Evolutionary conservation across 352 stramenopile species (phyloP), one percentile per base, ranked within the genome.

Genomic region (Thraustochytrium sp.): DNA sequence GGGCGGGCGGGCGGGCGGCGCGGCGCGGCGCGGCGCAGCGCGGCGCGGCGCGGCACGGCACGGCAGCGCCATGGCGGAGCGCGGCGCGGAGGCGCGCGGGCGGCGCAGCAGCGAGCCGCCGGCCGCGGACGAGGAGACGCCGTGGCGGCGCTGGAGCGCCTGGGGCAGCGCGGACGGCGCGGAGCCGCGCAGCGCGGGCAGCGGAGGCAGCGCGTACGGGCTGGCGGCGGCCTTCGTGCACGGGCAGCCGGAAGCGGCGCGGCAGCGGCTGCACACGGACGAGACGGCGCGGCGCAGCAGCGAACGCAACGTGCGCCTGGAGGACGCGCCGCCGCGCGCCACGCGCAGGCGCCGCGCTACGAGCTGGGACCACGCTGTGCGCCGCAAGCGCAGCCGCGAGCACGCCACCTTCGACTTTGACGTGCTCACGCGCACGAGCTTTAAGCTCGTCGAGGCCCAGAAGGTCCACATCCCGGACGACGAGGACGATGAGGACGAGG

Each of bases 401-500:
- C 26, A 61, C 21, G n/a, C 40, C 18, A 13, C 16, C 40, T 80
- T 61, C 34, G 44, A 80, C 53, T 51, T 80, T 42, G 68, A 80
- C 34, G 63, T 80, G 0, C 68, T 80, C 68, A 80, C 68, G 9
- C 31, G 40, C 0, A 80, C 68, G 13, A 55, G n/a, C 44, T 80
- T 80, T 3, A 11, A 26, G 5, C 42, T 80, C 8, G 68, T 75
- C 31, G 31, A 53, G 44, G 48, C 2, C n/a, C 42, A 80, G 44
- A 46, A 80, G 49, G 68, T 80, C 4, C 68, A 80, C 68, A 80
- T 80, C 31, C 68, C 68, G 0, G 68, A 80, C 51, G 68, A 65
- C 21, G 68, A 80, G 9, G 68, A 80, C 8, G 68, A 80, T 18
- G 62, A 55, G 23, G 62, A 9, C 5, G 31, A 9, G 5, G 34